These are phyloP conservation scores for Pseudonitzschia multistriata DNA, from an alignment of 108 stramenopile genomes.

Conservation along the genomic window DNA sequence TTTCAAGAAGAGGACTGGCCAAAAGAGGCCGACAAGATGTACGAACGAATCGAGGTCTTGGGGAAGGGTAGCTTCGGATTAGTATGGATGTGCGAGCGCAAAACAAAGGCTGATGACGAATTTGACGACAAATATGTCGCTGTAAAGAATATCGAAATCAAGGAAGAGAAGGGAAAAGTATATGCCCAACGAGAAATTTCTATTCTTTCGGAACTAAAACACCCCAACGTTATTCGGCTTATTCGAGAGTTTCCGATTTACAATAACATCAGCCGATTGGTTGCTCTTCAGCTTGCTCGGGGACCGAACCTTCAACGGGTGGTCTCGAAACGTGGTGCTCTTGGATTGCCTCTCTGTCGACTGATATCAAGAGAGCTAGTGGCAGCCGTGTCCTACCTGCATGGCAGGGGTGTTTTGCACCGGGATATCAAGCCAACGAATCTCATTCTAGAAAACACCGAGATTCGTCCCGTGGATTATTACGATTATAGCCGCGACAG, in stretches of 20 bases:
- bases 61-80: slow-evolving; percentile 73
- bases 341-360: slow-evolving; percentile 68
- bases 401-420: slow-evolving; percentile 82
- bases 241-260: slow-evolving; percentile 56
- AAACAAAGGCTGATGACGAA: slow-evolving; percentile 20
- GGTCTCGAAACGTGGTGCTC: slow-evolving; percentile 69
- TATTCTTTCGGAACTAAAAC: slow-evolving; percentile 68
- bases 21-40: slow-evolving; percentile 57
- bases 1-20: slow-evolving; percentile 71
- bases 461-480: slow-evolving; percentile 43
- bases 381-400: slow-evolving; percentile 74
- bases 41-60: slow-evolving; percentile 68
- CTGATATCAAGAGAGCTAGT: slow-evolving; percentile 68
- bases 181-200: slow-evolving; percentile 77
- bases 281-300: slow-evolving; percentile 66
- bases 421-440: slow-evolving; percentile 89
- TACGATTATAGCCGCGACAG: slow-evolving; percentile 60
- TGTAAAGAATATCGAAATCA: slow-evolving; percentile 72
- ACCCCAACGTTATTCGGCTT: slow-evolving; percentile 78
- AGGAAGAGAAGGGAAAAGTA: slow-evolving; percentile 57
- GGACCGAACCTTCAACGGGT: slow-evolving; percentile 73
- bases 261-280: slow-evolving; percentile 46
- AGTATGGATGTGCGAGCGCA: slow-evolving; percentile 75
- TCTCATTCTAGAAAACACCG: slow-evolving; percentile 59
- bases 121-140: slow-evolving; percentile 72